Conservation (phyloP, 2,329 filamentous ascomycete genomes). For the Kalmusia sp. region DNA sequence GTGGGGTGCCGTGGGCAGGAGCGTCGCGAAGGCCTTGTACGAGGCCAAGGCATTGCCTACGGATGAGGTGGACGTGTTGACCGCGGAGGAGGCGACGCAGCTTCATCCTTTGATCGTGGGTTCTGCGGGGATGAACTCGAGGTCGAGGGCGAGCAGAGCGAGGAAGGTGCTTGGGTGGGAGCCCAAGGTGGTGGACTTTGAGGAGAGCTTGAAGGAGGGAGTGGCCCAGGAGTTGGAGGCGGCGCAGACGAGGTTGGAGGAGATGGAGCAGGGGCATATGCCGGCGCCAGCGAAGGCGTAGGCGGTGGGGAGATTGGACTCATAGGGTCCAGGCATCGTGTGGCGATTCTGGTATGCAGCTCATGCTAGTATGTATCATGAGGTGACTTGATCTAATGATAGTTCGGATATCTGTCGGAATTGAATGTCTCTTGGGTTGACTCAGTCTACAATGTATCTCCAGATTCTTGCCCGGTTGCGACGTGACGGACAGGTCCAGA, state of each 20-base stretch:
- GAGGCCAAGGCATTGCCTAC: background rate
- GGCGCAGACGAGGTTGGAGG: slow-evolving; percentile 38
- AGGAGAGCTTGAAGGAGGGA: slow-evolving; percentile 16
- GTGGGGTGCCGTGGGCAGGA: slow-evolving; percentile 1
- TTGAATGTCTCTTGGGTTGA: no score
- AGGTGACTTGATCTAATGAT: no score
- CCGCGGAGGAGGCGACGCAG: background rate
- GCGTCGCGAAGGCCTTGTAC: background rate
- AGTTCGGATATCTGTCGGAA: no score
- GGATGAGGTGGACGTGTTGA: background rate
- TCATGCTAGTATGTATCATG: background rate
- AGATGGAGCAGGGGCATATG: slow-evolving; percentile 1
- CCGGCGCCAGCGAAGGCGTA: background rate
- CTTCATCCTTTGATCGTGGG: background rate
- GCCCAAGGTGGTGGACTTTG: slow-evolving; percentile 4
- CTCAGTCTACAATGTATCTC: no score
- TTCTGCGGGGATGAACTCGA: background rate
- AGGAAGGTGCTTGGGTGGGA: slow-evolving; percentile 6
- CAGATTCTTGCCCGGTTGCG: no score
- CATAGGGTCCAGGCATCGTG: no score
- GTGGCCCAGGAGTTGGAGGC: slow-evolving; percentile 47
- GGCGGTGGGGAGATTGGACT: background rate
- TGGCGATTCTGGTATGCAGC: no score
- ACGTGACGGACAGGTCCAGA: no score
- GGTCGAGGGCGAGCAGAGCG: slow-evolving; percentile 1